A percentile compares a stretch with the other conserved stretches of the same genome.
Conservation (phyloP, 257 asterid genomes). For the Nicotiana otophora region DNA sequence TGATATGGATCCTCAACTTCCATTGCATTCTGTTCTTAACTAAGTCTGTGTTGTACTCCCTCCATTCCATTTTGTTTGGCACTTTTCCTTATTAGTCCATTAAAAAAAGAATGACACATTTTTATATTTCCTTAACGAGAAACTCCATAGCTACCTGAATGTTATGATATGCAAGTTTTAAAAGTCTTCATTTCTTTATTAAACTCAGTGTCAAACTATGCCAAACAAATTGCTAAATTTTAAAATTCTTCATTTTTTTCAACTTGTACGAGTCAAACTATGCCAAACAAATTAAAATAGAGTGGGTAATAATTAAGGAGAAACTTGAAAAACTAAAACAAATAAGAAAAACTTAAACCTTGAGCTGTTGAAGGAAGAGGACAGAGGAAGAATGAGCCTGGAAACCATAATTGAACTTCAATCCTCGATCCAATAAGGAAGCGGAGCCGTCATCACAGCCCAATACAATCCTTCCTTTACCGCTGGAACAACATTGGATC, state of each 20-base stretch:
- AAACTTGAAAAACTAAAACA: not conserved
- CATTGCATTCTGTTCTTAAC: not conserved
- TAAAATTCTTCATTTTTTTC: too few species aligned
- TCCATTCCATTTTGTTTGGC: not conserved
- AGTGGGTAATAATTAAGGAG: not conserved
- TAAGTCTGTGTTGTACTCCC: not conserved
- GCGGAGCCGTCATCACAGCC: constrained; percentile 76
- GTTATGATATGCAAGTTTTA: not conserved
- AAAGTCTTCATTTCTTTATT: not conserved
- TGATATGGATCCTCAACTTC: not conserved
- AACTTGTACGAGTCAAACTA: not conserved
- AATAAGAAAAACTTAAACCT: constrained; percentile 30
- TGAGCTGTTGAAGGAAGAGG: constrained; percentile 89
- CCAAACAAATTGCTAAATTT: not conserved
- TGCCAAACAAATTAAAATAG: not conserved
- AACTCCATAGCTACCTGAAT: not conserved
- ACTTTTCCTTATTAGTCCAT: not conserved
- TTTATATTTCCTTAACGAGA: not conserved
- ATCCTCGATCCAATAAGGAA: constrained; percentile 71
- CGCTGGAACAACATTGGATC: constrained; percentile 77
- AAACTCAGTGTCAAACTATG: not conserved
- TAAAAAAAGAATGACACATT: not conserved
- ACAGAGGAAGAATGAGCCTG: constrained; percentile 82
- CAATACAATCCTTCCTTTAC: constrained; percentile 69
- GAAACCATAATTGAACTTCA: constrained; percentile 69